phyloP scores from a whole-genome alignment of 106 monocot species.

The Agapanthus africanus region DNA sequence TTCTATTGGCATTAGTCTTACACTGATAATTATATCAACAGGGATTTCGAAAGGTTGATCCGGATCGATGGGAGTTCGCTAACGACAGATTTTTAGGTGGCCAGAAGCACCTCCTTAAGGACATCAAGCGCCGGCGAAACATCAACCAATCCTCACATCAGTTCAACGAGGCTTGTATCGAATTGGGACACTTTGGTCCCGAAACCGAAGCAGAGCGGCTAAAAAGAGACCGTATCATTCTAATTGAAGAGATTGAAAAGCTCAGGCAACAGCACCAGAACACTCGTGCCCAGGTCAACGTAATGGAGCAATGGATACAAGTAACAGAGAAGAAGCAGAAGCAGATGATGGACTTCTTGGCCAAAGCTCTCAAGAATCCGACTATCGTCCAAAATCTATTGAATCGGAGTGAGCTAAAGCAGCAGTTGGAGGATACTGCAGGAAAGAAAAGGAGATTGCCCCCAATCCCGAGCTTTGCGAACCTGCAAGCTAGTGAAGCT shows the following conservation, averaged over 20 bases:
- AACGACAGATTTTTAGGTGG: slow-evolving; percentile 46
- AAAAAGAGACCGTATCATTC: slow-evolving; percentile 25
- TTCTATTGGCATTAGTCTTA: too few species aligned
- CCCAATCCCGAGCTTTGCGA: too few species aligned
- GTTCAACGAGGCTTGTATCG: slow-evolving; percentile 1
- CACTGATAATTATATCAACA: too few species aligned
- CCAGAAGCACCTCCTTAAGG: slow-evolving; percentile 48
- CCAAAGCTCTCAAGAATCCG: slow-evolving; percentile 30
- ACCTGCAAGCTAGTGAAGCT: too few species aligned
- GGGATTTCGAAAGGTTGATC: slow-evolving; percentile 80
- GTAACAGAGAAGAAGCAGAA: slow-evolving; percentile 35
- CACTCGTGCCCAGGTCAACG: slow-evolving; percentile 25
- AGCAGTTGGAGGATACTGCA: too few species aligned
- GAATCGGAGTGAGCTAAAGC: not conserved
- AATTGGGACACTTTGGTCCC: not conserved
- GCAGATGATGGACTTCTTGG: slow-evolving; percentile 45
- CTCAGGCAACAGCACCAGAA: slow-evolving; percentile 53
- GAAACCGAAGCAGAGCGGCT: slow-evolving; percentile 22
- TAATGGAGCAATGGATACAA: slow-evolving; percentile 38
- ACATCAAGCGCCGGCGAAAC: slow-evolving; percentile 34
- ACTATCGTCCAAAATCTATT: slow-evolving; percentile 22
- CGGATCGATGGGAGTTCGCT: slow-evolving; percentile 66
- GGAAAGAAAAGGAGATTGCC: slow-evolving; percentile 27
- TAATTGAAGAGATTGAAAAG: slow-evolving; percentile 42
- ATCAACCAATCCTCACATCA: too few species aligned